These are phyloP conservation scores for Globisporangium megalacanthum DNA, from an alignment of 352 stramenopile genomes.

Conservation along the genomic window DNA sequence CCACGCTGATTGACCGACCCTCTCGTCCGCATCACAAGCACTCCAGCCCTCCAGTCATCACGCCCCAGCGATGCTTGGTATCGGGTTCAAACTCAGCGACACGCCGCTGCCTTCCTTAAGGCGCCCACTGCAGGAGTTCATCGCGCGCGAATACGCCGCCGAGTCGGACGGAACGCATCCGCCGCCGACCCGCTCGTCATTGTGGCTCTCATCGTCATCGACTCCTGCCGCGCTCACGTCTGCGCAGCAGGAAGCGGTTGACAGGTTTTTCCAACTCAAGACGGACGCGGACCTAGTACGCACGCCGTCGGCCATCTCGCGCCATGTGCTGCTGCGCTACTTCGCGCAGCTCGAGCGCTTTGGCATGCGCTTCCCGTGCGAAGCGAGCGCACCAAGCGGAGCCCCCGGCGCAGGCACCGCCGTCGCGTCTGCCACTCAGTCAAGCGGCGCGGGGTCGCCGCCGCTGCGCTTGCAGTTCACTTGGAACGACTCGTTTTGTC, in stretches of 20 bases:
- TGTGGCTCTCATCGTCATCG: background rate
- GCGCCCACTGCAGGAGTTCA: conserved; percentile 59
- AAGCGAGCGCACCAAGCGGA: conserved; percentile 15
- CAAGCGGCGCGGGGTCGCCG: conserved; percentile 2
- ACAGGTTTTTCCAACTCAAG: conserved; percentile 52
- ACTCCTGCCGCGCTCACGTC: conserved; percentile 5
- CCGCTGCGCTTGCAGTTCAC: conserved; percentile 67
- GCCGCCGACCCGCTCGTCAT: background rate
- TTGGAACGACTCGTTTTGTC: conserved; percentile 91
- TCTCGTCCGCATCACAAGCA: conserved; percentile 11
- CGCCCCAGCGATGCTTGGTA: conserved; percentile 47
- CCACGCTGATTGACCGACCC: no score
- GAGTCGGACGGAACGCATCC: background rate
- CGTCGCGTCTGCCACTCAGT: background rate
- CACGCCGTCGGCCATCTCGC: conserved; percentile 57
- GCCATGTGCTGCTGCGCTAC: conserved; percentile 71
- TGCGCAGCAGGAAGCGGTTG: conserved; percentile 29
- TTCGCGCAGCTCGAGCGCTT: conserved; percentile 70
- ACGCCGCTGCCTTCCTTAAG: conserved; percentile 28
- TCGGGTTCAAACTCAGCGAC: conserved; percentile 75
- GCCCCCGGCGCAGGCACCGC: background rate
- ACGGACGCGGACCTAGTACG: conserved; percentile 66
- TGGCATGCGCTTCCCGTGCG: conserved; percentile 48
- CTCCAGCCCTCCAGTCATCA: background rate
- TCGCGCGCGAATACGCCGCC: conserved; percentile 53